These are phyloP conservation scores for Juglanconis juglandina DNA, from an alignment of 2,329 filamentous ascomycete species.

Conservation along the genomic window DNA sequence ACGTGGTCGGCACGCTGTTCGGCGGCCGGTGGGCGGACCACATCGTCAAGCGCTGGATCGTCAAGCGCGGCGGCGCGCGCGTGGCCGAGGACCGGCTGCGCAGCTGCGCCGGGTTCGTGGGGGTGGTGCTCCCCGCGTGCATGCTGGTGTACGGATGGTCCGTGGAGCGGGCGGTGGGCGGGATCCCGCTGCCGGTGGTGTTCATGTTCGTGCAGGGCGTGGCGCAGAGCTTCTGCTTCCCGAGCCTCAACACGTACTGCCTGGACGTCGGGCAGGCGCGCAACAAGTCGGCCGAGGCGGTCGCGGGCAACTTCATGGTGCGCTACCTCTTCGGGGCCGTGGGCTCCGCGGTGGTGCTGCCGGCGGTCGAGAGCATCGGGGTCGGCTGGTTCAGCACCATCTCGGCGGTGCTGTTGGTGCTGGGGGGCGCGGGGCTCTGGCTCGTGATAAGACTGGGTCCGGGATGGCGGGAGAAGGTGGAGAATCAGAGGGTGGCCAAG, in stretches of 20 bases:
- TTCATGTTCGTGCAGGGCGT: conserved; percentile 68
- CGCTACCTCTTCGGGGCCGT: conserved; percentile 72
- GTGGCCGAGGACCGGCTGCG: conserved; percentile 68
- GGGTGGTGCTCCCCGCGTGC: conserved; percentile 55
- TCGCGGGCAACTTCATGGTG: conserved; percentile 76
- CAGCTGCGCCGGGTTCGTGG: conserved; percentile 57
- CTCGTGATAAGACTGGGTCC: conserved; percentile 47
- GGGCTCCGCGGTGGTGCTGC: conserved; percentile 68
- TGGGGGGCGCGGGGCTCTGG: conserved; percentile 42
- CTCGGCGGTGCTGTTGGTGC: conserved; percentile 52
- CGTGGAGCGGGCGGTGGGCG: conserved; percentile 35
- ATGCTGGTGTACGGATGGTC: conserved; percentile 68
- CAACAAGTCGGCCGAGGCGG: conserved; percentile 60
- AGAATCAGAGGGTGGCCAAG: conserved; percentile 40
- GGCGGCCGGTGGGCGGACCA: conserved; percentile 66
- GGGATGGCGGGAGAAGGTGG: conserved; percentile 48
- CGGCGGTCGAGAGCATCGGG: conserved; percentile 69
- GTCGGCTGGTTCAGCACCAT: conserved; percentile 81
- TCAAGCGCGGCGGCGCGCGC: conserved; percentile 47
- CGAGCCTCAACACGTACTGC: conserved; percentile 69
- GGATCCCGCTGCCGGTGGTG: conserved; percentile 53
- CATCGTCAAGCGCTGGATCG: conserved; percentile 58
- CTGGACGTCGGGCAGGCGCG: conserved; percentile 73
- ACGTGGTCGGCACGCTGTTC: conserved; percentile 62
- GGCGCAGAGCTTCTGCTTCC: conserved; percentile 66